phyloP scores from a whole-genome alignment of 495 filamentous ascomycete genomes.

The Parmelia sp. region DNA sequence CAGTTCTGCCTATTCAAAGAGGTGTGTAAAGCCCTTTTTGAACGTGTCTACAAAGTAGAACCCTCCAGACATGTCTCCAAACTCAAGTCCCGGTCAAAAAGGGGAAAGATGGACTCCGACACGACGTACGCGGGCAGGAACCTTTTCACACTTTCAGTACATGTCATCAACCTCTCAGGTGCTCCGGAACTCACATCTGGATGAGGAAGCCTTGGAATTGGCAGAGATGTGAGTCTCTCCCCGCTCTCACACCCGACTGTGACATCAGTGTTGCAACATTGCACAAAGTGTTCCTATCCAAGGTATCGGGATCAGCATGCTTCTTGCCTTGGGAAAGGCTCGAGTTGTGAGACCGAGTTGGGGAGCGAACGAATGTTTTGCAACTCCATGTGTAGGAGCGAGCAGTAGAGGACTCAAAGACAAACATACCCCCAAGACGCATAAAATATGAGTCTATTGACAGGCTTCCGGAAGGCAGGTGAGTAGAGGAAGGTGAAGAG shows the following conservation, averaged over 20 bases:
- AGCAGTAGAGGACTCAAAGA: not conserved
- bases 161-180: not conserved
- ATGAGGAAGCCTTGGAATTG: constrained; percentile 71
- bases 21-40: no score
- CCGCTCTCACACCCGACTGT: constrained; percentile 43
- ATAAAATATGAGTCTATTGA: constrained; percentile 81
- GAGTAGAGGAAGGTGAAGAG: constrained; percentile 61
- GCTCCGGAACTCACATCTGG: constrained; percentile 52
- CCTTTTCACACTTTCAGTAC: constrained; percentile 36
- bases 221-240: constrained; percentile 51
- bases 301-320: not conserved
- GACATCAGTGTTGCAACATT: constrained; percentile 76
- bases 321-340: not conserved
- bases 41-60: no score
- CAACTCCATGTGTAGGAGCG: not conserved
- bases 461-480: constrained; percentile 66
- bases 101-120: no score
- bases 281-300: constrained; percentile 49
- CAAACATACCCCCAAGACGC: constrained; percentile 57
- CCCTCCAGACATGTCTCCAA: no score
- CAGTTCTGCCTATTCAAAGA: no score
- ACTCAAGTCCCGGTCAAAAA: no score
- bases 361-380: not conserved
- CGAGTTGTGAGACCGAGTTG: not conserved
- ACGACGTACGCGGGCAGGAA: constrained; percentile 74